phyloP scores from a whole-genome alignment of 768 basidiomycete species.

The Agrocybe chaxingu region DNA sequence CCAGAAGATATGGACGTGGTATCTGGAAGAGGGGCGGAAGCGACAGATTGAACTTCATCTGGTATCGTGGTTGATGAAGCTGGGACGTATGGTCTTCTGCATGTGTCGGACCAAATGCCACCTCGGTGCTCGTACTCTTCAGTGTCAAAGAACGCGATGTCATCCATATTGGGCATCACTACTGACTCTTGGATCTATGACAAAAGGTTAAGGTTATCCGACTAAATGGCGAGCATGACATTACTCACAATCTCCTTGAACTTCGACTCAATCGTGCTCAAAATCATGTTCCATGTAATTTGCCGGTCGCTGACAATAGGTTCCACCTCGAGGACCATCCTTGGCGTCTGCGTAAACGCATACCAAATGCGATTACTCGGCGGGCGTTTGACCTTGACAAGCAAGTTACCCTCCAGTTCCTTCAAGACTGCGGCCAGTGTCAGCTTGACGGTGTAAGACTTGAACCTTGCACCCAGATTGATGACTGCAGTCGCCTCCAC shows the following conservation, averaged over 20 bases:
- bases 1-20: constrained; percentile 9
- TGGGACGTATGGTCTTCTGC: constrained; percentile 19
- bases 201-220: not conserved
- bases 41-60: constrained; percentile 29
- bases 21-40: constrained; percentile 35
- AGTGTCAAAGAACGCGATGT: constrained; percentile 94
- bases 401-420: constrained; percentile 87
- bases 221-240: constrained; percentile 1
- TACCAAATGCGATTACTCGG: constrained; percentile 97
- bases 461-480: constrained; percentile 79
- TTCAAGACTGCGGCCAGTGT: constrained; percentile 86
- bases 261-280: constrained; percentile 84
- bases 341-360: constrained; percentile 86
- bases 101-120: constrained; percentile 86
- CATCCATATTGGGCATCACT: constrained; percentile 97
- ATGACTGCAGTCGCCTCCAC: constrained; percentile 88
- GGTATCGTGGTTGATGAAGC: constrained; percentile 12
- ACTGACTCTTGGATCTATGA: constrained; percentile 87
- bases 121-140: constrained; percentile 62
- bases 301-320: constrained; percentile 94
- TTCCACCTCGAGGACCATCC: constrained; percentile 85
- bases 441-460: constrained; percentile 86
- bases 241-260: constrained; percentile 82
- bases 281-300: constrained; percentile 91
- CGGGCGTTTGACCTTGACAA: constrained; percentile 89